Evolutionary conservation across 805 yeast genomes (phyloP), one percentile per base, ranked within the genome.

Genomic region (Helenozyma rhizophorensis): DNA sequence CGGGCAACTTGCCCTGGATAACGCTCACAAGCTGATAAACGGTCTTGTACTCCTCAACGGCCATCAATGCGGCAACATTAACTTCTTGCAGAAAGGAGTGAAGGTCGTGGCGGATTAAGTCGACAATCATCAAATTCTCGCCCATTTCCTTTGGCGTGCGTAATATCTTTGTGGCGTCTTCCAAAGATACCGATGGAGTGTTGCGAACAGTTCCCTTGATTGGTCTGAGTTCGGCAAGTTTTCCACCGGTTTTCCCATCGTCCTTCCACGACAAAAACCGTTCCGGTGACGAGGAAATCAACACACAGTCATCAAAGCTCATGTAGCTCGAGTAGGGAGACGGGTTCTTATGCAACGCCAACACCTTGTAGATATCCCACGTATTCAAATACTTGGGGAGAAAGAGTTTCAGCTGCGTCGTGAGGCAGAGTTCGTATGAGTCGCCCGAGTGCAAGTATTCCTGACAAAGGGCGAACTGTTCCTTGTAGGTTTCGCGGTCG

Each of bases 71-170:
- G 4, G 83, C 63, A 1, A 89, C 95, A 6, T 65, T 49, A 3
- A 94, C 96, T 3, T 70, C 53, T 0, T 74, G 65, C 11, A 87
- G 62, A 25, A 86, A 64, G 44, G 78, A 78, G 50, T 76, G 79
- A 29, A 93, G 66, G 53, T 93, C 98, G 58, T 94, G 96, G 35
- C 99, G 74, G 28, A 93, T 94, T 37, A 93, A 62, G 56, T 93
- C 99, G 6, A 93, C 94, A 62, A 93, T 93, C 98, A 93, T 93
- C 37, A 93, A 64, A 45, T 93, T 93, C 53, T 93, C 99, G 0
- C 96, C 98, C 53, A 83, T 75, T 56, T 93, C 99, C 55, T 93
- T 93, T 3, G 94, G 93, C 1, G 94, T 80, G 32, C 80, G 74
- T 28, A 90, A 60, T 14, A 87, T 72, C 23, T 58, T 54, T 3